Evolutionary conservation across 208 protist genomes (phyloP).

Genomic region (Phytomonas sp.): DNA sequence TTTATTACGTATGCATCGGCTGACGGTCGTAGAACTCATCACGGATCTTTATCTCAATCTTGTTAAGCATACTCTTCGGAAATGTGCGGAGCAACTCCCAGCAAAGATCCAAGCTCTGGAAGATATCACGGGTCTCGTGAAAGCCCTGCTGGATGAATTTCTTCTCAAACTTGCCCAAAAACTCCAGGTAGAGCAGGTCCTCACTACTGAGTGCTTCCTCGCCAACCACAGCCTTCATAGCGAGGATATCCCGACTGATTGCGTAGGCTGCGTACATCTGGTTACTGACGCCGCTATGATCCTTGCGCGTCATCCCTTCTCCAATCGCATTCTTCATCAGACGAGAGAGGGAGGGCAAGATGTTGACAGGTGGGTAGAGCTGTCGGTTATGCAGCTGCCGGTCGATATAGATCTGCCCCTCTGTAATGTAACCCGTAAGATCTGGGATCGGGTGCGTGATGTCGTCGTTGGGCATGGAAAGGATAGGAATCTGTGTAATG

Average conservation of each 20-base stretch:
- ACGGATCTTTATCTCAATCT: conserved; percentile 94
- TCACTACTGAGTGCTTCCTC: conserved; percentile 98
- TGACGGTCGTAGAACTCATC: conserved; percentile 92
- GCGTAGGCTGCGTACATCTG: conserved; percentile 99
- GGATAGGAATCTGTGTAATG: conserved; percentile 99
- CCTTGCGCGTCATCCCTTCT: conserved; percentile 98
- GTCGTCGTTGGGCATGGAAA: conserved; percentile 99
- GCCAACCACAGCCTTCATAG: conserved; percentile 99
- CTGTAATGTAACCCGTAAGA: conserved; percentile 99
- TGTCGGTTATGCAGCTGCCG: conserved; percentile 98
- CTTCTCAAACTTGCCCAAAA: conserved; percentile 99
- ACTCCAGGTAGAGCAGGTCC: conserved; percentile 99
- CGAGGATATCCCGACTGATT: conserved; percentile 98
- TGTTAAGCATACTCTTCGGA: conserved; percentile 96
- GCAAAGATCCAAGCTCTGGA: conserved; percentile 98
- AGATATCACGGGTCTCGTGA: conserved; percentile 97
- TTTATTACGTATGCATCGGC: conserved; percentile 32
- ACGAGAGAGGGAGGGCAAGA: conserved; percentile 99
- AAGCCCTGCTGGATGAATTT: conserved; percentile 98
- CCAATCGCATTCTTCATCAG: conserved; percentile 99
- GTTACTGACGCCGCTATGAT: conserved; percentile 99
- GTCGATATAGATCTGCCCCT: conserved; percentile 99
- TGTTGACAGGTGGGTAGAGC: conserved; percentile 99
- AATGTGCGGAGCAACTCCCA: conserved; percentile 98
- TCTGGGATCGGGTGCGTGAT: conserved; percentile 99